A percentile compares a stretch with the other conserved stretches of the same genome.
These are phyloP conservation scores for Monosporozyma servazzii DNA, from an alignment of 805 yeast species.

Conservation along the genomic window DNA sequence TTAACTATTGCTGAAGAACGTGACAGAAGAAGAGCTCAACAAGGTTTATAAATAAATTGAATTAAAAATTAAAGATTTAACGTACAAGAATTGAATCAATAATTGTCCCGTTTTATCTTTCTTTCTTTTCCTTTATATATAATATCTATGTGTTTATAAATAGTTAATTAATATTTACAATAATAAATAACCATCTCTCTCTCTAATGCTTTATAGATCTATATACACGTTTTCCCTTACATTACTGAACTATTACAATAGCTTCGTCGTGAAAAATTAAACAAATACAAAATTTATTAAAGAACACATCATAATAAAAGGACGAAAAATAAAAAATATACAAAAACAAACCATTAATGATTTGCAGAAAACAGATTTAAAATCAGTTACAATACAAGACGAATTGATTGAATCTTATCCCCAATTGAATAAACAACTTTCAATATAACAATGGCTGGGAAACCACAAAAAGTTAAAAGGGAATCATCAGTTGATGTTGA, in stretches of 20 bases:
- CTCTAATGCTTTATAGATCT: background rate
- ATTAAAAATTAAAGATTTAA: background rate
- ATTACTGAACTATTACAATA: no score
- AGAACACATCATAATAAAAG: no score
- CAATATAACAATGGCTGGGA: background rate
- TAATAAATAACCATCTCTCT: background rate
- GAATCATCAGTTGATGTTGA: constrained; percentile 13
- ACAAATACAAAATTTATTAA: no score
- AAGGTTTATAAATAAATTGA: constrained; percentile 38
- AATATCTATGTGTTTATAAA: background rate
- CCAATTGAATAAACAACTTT: background rate
- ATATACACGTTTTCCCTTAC: no score
- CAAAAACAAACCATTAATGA: no score
- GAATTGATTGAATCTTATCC: no score
- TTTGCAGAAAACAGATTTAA: no score
- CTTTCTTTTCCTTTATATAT: background rate
- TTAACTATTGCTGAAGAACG: constrained; percentile 94
- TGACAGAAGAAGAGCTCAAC: constrained; percentile 92
- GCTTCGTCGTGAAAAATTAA: no score
- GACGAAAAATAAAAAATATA: no score
- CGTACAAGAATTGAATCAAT: no score
- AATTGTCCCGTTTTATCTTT: no score
- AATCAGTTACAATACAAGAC: no score
- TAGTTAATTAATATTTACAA: background rate
- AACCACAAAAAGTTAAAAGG: background rate